These are phyloP conservation scores for Luvunga scandens DNA, from an alignment of 345 rosid genomes.

Conservation along the genomic window DNA sequence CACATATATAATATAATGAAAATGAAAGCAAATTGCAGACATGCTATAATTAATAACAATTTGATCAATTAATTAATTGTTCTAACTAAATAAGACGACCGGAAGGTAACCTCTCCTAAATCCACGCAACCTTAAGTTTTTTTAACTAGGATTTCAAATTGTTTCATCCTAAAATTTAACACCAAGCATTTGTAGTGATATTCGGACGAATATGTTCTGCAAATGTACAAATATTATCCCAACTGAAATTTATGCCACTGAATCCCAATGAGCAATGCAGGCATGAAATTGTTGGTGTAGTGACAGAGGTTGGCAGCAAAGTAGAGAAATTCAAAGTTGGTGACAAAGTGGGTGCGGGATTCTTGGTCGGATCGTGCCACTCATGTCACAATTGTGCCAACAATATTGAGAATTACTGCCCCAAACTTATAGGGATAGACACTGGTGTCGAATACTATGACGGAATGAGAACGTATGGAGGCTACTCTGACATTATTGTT, in stretches of 20 bases:
- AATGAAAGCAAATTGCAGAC: no score
- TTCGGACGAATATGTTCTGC: no score
- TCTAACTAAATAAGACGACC: no score
- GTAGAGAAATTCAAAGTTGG: not conserved
- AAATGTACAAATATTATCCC: not conserved
- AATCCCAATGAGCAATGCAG: not conserved
- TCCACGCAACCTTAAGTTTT: no score
- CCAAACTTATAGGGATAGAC: not conserved
- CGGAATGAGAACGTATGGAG: conserved; percentile 6
- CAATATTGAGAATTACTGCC: not conserved
- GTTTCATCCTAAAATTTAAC: no score
- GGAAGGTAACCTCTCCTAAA: no score
- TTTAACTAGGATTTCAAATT: no score
- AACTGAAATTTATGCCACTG: not conserved
- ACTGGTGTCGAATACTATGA: not conserved
- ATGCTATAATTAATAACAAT: no score
- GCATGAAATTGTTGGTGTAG: not conserved
- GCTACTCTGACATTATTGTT: conserved; percentile 18
- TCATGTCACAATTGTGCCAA: not conserved
- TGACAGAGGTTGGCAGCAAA: not conserved
- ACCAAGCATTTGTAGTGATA: not conserved
- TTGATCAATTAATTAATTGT: no score
- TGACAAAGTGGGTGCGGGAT: not conserved
- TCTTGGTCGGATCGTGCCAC: not conserved
- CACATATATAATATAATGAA: no score